phyloP scores from a whole-genome alignment of 2,329 filamentous ascomycete species.

The Calonectria crousiana region DNA sequence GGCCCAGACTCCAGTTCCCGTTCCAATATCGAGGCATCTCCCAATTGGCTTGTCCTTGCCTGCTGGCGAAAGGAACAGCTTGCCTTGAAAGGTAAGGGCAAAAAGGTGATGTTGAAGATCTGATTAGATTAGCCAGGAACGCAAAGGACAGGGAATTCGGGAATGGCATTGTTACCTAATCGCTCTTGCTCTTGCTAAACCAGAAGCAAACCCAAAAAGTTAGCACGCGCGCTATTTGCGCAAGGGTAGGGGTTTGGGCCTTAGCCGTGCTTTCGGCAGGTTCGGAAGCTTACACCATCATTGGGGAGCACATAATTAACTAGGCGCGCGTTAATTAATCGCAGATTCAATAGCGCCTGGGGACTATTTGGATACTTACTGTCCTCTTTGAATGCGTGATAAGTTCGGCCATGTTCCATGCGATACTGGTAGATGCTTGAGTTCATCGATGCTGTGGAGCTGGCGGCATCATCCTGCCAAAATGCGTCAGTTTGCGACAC shows the following conservation, averaged over 20 bases:
- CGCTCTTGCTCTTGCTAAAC: slow-evolving; percentile 48
- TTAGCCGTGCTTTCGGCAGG: background rate
- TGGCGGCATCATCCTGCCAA: slow-evolving; percentile 40
- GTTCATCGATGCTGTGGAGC: slow-evolving; percentile 48
- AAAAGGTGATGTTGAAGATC: slow-evolving; percentile 55
- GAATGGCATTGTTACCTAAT: slow-evolving; percentile 35
- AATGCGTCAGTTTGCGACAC: background rate
- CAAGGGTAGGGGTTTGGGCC: background rate
- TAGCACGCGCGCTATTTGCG: slow-evolving; percentile 17
- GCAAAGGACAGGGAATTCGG: background rate
- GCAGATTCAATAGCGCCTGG: background rate
- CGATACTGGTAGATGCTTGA: slow-evolving; percentile 53
- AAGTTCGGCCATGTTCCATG: slow-evolving; percentile 54
- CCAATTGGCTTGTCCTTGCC: slow-evolving; percentile 35
- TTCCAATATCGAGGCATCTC: slow-evolving; percentile 60
- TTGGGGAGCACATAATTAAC: slow-evolving; percentile 48
- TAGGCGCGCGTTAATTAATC: background rate
- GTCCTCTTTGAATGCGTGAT: slow-evolving; percentile 49
- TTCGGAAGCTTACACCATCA: slow-evolving; percentile 39
- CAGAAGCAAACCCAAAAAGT: slow-evolving; percentile 2
- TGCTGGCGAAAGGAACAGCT: slow-evolving; percentile 45
- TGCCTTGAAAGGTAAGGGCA: slow-evolving; percentile 47
- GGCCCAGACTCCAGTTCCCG: slow-evolving; percentile 60
- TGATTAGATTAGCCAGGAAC: background rate
- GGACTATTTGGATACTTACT: slow-evolving; percentile 34